Evolutionary conservation across 2,329 filamentous ascomycete genomes (phyloP), one percentile per base, ranked within the genome.

Genomic region (Amylocarpus encephaloides): DNA sequence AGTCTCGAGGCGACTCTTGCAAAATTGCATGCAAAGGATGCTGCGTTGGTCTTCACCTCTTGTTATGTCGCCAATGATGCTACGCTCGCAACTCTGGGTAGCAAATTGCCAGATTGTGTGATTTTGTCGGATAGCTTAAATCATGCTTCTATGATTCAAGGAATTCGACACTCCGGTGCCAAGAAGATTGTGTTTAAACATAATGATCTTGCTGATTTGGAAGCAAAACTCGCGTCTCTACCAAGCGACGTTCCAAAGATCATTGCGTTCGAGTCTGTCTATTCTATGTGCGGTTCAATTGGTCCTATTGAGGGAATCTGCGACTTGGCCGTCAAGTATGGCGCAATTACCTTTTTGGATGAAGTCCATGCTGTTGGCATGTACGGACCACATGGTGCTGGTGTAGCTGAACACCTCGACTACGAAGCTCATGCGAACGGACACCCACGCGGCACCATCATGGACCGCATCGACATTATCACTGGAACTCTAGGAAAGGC

Each of bases 141-240:
- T 69, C 93, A 98, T 68, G 93, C 93, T 11, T 97, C 92, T 5
- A 98, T 98, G 93, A 98, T 98, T 55, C 93, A 97, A 71, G 93
- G 93, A 41, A 98, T 98, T 63, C 88, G 93, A 40, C 93, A 98
- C 71, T 97, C 92, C 9, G 91, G 92, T 41, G 91, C 93, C 35
- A 92, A 88, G 73, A 98, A 98, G 77, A 80, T 97, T 70, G 92
- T 98, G 22, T 98, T 97, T 80, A 95, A 94, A 73, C 93, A 98
- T 73, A 98, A 98, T 64, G 91, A 98, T 64, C 71, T 97, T n/a
- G 82, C 78, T 38, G 93, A 98, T 63, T 76, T 98, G 13, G 93
- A 98, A 73, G 82, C 82, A 45, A 97, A 98, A 72, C 77, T 98
- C 58, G 90, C 91, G 2, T 86, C 90, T 11, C 78, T 98, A 38